Evolutionary conservation across 306 rosid species (phyloP).

Genomic region (Prunus salicina): DNA sequence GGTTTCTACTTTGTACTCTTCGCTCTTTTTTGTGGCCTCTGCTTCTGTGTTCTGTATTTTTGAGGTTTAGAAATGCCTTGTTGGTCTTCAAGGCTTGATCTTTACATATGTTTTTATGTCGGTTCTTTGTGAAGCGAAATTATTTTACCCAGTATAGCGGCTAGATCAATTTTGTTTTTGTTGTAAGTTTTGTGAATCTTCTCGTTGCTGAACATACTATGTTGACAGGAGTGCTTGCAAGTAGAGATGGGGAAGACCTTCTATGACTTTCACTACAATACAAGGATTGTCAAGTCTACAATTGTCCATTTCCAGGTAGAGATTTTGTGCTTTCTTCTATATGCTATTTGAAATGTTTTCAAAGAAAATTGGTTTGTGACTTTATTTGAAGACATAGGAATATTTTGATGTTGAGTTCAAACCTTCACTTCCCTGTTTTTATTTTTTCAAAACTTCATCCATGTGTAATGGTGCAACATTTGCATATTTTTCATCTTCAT

Average conservation of each 20-base stretch:
- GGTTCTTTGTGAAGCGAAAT: background rate
- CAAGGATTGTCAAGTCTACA: slow-evolving; percentile 89
- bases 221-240: slow-evolving; percentile 66
- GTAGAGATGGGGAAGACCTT: slow-evolving; percentile 59
- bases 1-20: slow-evolving; percentile 29
- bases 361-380: background rate
- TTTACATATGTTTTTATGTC: background rate
- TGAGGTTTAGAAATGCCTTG: background rate
- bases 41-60: background rate
- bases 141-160: background rate
- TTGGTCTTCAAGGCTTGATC: background rate
- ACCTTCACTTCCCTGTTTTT: background rate
- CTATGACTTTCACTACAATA: slow-evolving; percentile 85
- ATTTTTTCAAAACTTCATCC: background rate
- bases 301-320: slow-evolving; percentile 95
- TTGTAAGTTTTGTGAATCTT: background rate
- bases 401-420: slow-evolving; percentile 1
- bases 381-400: background rate
- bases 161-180: background rate
- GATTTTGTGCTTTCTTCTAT: slow-evolving; percentile 5
- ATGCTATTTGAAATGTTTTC: background rate
- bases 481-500: background rate
- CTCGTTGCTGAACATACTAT: background rate
- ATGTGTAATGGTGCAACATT: background rate
- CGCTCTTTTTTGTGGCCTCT: background rate